phyloP scores from a whole-genome alignment of 345 rosid genomes.

The Syzygium aqueum region DNA sequence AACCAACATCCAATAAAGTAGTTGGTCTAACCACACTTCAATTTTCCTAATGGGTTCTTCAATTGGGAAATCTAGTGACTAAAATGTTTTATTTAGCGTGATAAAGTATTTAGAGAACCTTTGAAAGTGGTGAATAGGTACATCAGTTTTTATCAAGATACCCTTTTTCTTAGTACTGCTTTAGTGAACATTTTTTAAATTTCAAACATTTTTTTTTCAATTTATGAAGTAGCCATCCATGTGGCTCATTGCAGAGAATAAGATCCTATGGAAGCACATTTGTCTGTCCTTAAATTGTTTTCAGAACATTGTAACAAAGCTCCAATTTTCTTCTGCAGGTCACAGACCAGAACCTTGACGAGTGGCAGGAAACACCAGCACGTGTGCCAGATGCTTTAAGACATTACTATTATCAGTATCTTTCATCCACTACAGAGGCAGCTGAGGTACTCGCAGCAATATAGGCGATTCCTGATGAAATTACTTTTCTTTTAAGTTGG shows the following conservation, averaged over 20 bases:
- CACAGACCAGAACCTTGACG: constrained; percentile 83
- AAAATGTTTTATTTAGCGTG: neutral
- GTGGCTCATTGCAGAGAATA: neutral
- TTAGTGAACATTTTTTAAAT: neutral
- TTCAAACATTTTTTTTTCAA: neutral
- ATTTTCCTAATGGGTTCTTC: neutral
- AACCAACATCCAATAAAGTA: neutral
- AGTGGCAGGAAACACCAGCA: constrained; percentile 84
- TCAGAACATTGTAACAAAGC: neutral
- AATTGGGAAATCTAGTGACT: neutral
- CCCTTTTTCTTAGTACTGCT: neutral
- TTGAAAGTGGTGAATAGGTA: neutral
- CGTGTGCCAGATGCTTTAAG: constrained; percentile 87
- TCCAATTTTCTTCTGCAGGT: constrained; percentile 41
- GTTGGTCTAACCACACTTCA: neutral
- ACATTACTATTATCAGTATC: constrained; percentile 93
- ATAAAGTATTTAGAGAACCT: neutral
- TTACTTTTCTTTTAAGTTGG: constrained; percentile 2
- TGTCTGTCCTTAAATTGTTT: neutral
- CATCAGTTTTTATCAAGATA: neutral
- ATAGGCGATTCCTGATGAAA: neutral
- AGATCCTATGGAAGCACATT: neutral
- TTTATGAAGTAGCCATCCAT: neutral
- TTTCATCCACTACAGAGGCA: constrained; percentile 88
- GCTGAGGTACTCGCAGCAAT: constrained; percentile 59